A percentile compares a stretch with the other conserved stretches of the same genome.
phyloP scores from a whole-genome alignment of 1,284 basidiomycete species.

The Neonothopanus nambi region DNA sequence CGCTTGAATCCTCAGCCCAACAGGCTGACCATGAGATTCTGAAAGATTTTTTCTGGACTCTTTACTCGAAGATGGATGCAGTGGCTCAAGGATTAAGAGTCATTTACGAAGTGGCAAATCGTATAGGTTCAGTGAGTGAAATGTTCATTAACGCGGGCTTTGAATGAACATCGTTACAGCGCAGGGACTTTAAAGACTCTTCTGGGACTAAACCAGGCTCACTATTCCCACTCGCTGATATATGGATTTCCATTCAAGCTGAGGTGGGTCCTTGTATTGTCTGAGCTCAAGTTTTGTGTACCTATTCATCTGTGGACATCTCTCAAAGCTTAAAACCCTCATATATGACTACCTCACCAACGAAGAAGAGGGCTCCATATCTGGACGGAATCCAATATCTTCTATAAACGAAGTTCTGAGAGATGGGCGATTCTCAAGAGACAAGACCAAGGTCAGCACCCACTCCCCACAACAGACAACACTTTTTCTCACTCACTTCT shows the following conservation, averaged over 20 bases:
- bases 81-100: slow-evolving; percentile 93
- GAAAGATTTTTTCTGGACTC: slow-evolving; percentile 94
- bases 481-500: slow-evolving; percentile 5
- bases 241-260: slow-evolving; percentile 90
- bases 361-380: slow-evolving; percentile 76
- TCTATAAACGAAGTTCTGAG: slow-evolving; percentile 94
- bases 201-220: slow-evolving; percentile 72
- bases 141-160: slow-evolving; percentile 5
- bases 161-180: slow-evolving; percentile 42
- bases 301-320: neutral
- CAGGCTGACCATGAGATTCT: slow-evolving; percentile 83
- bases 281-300: neutral
- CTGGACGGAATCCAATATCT: slow-evolving; percentile 83
- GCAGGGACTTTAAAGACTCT: slow-evolving; percentile 85
- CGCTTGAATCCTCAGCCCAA: slow-evolving; percentile 76
- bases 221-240: slow-evolving; percentile 81
- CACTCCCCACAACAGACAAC: neutral
- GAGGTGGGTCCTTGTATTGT: slow-evolving; percentile 57
- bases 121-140: slow-evolving; percentile 79
- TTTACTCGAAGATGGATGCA: slow-evolving; percentile 96
- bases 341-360: slow-evolving; percentile 91
- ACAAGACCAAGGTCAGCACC: slow-evolving; percentile 69
- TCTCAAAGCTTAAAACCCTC: slow-evolving; percentile 73
- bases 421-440: slow-evolving; percentile 77
- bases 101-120: slow-evolving; percentile 87